phyloP scores from a whole-genome alignment of 2,329 filamentous ascomycete genomes.

The Cryphonectria naterciae region DNA sequence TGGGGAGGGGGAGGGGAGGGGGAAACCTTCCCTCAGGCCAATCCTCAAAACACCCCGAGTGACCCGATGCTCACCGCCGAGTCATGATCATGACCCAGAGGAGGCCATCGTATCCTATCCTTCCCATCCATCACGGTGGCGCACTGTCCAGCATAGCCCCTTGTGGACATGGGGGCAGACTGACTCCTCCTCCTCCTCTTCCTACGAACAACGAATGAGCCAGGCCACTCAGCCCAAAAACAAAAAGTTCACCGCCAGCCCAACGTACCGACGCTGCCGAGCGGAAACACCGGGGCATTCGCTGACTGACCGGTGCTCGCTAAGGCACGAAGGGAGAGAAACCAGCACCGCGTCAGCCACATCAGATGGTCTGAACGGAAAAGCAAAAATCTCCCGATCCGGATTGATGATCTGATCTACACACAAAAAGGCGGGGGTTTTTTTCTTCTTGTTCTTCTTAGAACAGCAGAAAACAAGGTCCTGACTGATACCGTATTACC shows the following conservation, averaged over 20 bases:
- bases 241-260: too few species aligned
- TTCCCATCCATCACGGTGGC: not conserved
- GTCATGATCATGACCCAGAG: not conserved
- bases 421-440: too few species aligned
- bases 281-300: not conserved
- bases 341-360: not conserved
- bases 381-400: not conserved
- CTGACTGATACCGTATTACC: not conserved
- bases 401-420: not conserved
- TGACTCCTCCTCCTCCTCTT: too few species aligned
- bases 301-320: not conserved
- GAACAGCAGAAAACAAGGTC: not conserved
- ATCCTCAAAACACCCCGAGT: too few species aligned
- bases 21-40: not conserved
- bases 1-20: too few species aligned
- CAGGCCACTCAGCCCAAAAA: not conserved
- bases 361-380: too few species aligned
- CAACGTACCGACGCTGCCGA: not conserved
- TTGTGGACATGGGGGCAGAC: not conserved
- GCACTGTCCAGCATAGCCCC: not conserved
- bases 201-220: not conserved
- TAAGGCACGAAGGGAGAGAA: not conserved
- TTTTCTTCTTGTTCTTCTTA: too few species aligned
- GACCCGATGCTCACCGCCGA: not conserved
- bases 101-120: not conserved